These are phyloP conservation scores for Xylaria sp. DNA, from an alignment of 2,329 filamentous ascomycete species.

Conservation along the genomic window DNA sequence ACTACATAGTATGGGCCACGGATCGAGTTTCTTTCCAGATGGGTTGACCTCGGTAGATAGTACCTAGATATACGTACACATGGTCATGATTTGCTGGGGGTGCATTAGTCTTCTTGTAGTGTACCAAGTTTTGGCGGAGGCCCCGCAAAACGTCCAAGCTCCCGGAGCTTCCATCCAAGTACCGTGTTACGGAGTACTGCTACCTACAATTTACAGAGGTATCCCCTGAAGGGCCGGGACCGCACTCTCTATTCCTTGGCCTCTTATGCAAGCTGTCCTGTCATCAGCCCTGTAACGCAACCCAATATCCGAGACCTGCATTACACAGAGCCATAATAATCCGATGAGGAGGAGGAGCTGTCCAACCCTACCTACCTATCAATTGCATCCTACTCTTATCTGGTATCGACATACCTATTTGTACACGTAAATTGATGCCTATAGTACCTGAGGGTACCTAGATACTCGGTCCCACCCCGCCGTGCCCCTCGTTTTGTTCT, in stretches of 20 bases:
- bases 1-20: neutral
- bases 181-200: no score
- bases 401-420: neutral
- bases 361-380: slow-evolving; percentile 4
- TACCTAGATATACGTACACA: neutral
- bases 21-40: neutral
- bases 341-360: neutral
- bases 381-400: slow-evolving; percentile 1
- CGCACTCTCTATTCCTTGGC: neutral
- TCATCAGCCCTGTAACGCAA: slow-evolving; percentile 34
- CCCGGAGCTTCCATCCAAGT: slow-evolving; percentile 15
- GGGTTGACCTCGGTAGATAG: neutral
- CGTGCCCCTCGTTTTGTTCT: slow-evolving; percentile 28
- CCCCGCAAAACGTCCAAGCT: slow-evolving; percentile 29
- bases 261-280: slow-evolving; percentile 24
- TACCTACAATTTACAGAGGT: neutral
- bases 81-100: slow-evolving; percentile 3
- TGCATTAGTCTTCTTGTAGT: slow-evolving; percentile 3
- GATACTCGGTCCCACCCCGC: neutral
- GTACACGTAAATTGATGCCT: neutral
- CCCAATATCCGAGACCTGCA: slow-evolving; percentile 22
- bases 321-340: slow-evolving; percentile 9
- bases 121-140: neutral
- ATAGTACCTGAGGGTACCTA: neutral
- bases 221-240: neutral